These are phyloP conservation scores for Neurospora discreta DNA, from an alignment of 495 filamentous ascomycete species.

Conservation along the genomic window DNA sequence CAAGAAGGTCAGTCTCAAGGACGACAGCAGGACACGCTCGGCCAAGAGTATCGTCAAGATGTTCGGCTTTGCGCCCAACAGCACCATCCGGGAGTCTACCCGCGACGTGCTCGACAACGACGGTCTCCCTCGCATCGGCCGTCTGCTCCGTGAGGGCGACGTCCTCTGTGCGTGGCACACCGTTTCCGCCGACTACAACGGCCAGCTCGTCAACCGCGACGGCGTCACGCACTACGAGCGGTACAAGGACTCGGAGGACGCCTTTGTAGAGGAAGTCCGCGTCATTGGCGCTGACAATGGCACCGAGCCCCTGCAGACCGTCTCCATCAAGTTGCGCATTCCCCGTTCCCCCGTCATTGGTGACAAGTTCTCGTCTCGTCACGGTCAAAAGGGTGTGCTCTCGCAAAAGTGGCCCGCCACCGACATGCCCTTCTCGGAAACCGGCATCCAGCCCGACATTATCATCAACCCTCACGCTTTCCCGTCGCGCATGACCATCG, in stretches of 20 bases:
- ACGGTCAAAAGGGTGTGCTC: constrained; percentile 95
- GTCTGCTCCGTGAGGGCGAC: constrained; percentile 64
- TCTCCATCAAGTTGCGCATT: constrained; percentile 87
- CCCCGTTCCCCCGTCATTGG: constrained; percentile 88
- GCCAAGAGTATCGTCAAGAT: constrained; percentile 52
- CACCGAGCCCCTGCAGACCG: constrained; percentile 66
- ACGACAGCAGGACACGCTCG: constrained; percentile 49
- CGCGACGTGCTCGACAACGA: constrained; percentile 68
- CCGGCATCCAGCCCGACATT: constrained; percentile 90
- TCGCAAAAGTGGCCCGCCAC: constrained; percentile 92
- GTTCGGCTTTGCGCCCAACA: constrained; percentile 74
- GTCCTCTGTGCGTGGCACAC: constrained; percentile 80
- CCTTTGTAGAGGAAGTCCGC: constrained; percentile 86
- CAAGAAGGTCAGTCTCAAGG: constrained; percentile 72
- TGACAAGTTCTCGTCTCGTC: constrained; percentile 96
- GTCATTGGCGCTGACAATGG: constrained; percentile 74
- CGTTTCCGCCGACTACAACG: constrained; percentile 65
- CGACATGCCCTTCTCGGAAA: constrained; percentile 97
- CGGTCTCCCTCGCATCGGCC: constrained; percentile 71
- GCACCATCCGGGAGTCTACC: constrained; percentile 49
- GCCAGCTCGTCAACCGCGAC: constrained; percentile 68
- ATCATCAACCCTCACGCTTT: constrained; percentile 99
- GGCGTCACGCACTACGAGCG: constrained; percentile 71
- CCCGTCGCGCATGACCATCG: constrained; percentile 99
- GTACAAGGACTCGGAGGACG: constrained; percentile 83